These are phyloP conservation scores for Desmodesmus armatus DNA, from an alignment of 139 green algal species.

Conservation along the genomic window DNA sequence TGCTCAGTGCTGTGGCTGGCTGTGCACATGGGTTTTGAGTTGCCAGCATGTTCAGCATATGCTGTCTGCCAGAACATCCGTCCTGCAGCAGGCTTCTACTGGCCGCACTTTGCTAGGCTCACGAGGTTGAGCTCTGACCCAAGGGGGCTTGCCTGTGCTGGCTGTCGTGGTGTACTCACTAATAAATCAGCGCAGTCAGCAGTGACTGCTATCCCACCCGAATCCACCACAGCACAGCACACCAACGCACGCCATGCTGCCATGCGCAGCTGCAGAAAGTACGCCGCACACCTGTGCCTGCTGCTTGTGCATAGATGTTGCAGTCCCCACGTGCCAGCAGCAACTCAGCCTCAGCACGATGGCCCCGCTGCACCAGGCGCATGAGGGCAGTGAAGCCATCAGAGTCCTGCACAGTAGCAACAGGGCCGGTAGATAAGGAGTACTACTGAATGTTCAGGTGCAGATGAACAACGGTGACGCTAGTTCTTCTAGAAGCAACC, in stretches of 20 bases:
- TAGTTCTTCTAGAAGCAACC: too few species aligned
- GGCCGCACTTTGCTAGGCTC: too few species aligned
- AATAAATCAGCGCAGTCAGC: not conserved
- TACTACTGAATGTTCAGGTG: too few species aligned
- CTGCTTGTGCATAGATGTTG: not conserved
- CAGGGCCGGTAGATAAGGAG: too few species aligned
- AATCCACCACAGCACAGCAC: not conserved
- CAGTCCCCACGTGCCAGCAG: constrained; percentile 27
- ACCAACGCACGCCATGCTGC: not conserved
- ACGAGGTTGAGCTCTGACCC: too few species aligned
- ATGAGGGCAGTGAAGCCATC: constrained; percentile 40
- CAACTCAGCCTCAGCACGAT: constrained; percentile 1
- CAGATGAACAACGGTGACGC: not conserved
- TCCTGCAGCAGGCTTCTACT: not conserved
- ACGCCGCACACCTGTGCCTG: not conserved
- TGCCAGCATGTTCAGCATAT: not conserved
- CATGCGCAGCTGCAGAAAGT: not conserved
- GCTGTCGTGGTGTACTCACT: too few species aligned
- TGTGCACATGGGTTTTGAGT: too few species aligned
- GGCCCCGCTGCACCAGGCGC: constrained; percentile 31
- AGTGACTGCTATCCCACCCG: too few species aligned
- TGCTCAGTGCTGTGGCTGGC: too few species aligned
- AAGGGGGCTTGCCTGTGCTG: too few species aligned
- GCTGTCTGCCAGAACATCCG: not conserved
- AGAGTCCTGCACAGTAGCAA: constrained; percentile 15